Base-by-base conservation (phyloP, 108 stramenopile genomes). In the Pseudonitzschia multiseries region DNA sequence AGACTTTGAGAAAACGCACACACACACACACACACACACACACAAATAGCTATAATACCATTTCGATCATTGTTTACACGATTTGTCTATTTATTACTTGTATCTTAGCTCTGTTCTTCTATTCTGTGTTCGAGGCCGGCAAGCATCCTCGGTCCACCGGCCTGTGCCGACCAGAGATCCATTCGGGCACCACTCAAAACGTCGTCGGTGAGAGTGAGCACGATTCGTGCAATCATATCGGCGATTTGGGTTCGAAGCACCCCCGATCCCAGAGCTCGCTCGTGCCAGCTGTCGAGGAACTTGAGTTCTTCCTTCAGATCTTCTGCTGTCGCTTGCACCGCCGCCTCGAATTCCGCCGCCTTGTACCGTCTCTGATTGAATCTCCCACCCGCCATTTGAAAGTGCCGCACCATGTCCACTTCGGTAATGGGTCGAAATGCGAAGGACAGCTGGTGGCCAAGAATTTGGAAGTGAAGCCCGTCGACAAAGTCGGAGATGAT, bases 401-500 rank as follows among this genome's bases (percentile, higher is more conserved):
- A 78, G n/a, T 87, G 80, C 28, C 81, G 79, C 24, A 90, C 80
- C 73, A 93, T 81, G 62, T 93, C 95, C 24, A 81, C 84, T 71
- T 92, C 89, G 52, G 89, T 92, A 59, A 96, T 90, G 26, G 95
- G 95, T 53, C 81, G 85, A 78, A 96, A 96, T 0, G 92, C 78
- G 73, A 96, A 89, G 0, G 91, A 82, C 14, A 96, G 74, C 56
- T 73, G 32, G 74, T 96, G 90, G 10, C 95, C 95, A 52, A 96
- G 81, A 17, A 93, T 82, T 72, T 92, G 91, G 32, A 96, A 76
- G 65, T 92, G 87, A 22, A 93, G 68, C 27, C 92, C 92, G 36
- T 91, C 91, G 57, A 82, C 87, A 69, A 93, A 92, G 67, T 96
- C 95, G 17, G 91, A 89, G 20, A 96, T 79, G 14, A 93, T 71